Conservation (phyloP, 2,329 filamentous ascomycete genomes). For the Fusarium falciforme region DNA sequence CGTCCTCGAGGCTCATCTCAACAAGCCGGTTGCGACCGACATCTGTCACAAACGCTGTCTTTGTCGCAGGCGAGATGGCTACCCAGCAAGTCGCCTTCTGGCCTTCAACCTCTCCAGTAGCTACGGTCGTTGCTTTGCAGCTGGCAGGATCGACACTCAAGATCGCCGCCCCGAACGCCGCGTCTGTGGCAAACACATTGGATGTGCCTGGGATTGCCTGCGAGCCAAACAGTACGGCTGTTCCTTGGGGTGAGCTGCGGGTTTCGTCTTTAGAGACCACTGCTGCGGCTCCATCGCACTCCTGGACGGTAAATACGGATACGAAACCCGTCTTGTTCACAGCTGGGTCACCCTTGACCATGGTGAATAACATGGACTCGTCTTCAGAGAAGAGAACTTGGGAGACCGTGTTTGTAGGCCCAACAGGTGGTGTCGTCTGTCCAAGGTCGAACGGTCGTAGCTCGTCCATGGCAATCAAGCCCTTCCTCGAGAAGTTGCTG, state of each 20-base stretch:
- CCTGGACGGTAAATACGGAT: constrained; percentile 60
- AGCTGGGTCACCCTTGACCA: constrained; percentile 69
- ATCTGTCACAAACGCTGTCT: constrained; percentile 69
- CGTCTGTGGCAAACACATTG: constrained; percentile 66
- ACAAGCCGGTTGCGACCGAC: constrained; percentile 63
- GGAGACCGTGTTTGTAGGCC: constrained; percentile 69
- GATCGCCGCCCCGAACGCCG: constrained; percentile 66
- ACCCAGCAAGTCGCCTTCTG: constrained; percentile 71
- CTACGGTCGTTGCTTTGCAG: constrained; percentile 48
- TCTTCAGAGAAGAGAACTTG: constrained; percentile 70
- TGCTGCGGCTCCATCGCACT: not conserved
- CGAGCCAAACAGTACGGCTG: constrained; percentile 68
- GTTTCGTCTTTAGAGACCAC: constrained; percentile 42
- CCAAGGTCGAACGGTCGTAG: constrained; percentile 60
- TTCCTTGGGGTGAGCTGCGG: constrained; percentile 62
- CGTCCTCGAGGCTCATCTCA: constrained; percentile 64
- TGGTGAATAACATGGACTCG: constrained; percentile 62
- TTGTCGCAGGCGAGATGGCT: constrained; percentile 59
- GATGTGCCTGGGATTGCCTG: constrained; percentile 56
- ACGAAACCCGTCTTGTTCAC: constrained; percentile 68
- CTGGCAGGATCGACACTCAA: constrained; percentile 54
- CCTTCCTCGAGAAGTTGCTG: constrained; percentile 50
- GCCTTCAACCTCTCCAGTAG: constrained; percentile 56
- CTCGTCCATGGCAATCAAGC: constrained; percentile 57
- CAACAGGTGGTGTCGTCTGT: constrained; percentile 68